Evolutionary conservation across 2,329 filamentous ascomycete genomes (phyloP).

Genomic region (Clarireedia paspali): DNA sequence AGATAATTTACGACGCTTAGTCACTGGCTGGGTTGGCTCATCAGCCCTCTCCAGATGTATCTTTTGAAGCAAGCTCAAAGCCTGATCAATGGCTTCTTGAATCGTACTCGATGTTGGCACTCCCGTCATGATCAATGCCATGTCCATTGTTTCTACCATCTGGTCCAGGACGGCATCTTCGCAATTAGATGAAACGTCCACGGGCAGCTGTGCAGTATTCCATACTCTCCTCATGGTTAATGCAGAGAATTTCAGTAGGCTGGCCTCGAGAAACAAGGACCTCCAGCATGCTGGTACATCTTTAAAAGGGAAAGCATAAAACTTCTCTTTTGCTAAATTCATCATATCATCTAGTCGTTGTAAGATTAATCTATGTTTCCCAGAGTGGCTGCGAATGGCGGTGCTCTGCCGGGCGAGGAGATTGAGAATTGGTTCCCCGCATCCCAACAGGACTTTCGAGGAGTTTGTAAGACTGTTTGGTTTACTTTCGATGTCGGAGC

Average conservation of each 20-base stretch:
- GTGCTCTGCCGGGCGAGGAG: constrained; percentile 14
- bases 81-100: constrained; percentile 37
- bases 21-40: background rate
- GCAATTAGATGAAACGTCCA: background rate
- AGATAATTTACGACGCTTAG: constrained; percentile 19
- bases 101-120: constrained; percentile 7
- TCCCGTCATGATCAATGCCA: constrained; percentile 29
- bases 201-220: background rate
- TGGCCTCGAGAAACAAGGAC: constrained; percentile 62
- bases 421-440: constrained; percentile 14
- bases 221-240: constrained; percentile 21
- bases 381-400: constrained; percentile 8
- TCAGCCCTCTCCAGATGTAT: constrained; percentile 6
- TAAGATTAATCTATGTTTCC: constrained; percentile 12
- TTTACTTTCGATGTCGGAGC: background rate
- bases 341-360: constrained; percentile 47
- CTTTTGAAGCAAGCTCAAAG: constrained; percentile 62
- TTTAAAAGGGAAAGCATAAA: constrained; percentile 63
- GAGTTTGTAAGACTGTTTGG: background rate
- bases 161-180: constrained; percentile 16
- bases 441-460: constrained; percentile 1
- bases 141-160: constrained; percentile 27
- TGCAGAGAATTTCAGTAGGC: constrained; percentile 51
- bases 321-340: constrained; percentile 52
- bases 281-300: constrained; percentile 62